These are phyloP conservation scores for Puccinia hordei DNA, from an alignment of 1,284 basidiomycete species.

Conservation along the genomic window DNA sequence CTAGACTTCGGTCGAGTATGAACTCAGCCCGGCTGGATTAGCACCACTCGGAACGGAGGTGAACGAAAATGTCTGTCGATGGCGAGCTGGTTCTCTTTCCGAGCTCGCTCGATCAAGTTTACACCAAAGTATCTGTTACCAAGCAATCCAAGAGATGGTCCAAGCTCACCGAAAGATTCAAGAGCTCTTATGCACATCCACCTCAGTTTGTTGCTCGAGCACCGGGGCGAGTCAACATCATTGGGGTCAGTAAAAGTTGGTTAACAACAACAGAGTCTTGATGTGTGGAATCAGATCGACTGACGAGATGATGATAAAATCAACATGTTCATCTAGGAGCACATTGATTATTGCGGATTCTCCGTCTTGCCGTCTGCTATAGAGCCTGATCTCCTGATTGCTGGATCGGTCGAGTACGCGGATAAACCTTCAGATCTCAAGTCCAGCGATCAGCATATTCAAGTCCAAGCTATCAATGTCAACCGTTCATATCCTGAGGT, in stretches of 20 bases:
- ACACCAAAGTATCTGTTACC: neutral
- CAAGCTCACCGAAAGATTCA: neutral
- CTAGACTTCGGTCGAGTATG: too few species aligned
- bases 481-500: slow-evolving; percentile 22
- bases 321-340: neutral
- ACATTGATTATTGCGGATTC: slow-evolving; percentile 45
- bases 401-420: neutral
- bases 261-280: neutral
- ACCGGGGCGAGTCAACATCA: slow-evolving; percentile 46
- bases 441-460: neutral
- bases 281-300: neutral
- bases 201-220: slow-evolving; percentile 32
- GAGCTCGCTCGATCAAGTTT: neutral
- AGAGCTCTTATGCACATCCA: neutral
- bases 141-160: slow-evolving; percentile 10
- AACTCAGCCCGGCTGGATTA: too few species aligned
- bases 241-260: slow-evolving; percentile 15
- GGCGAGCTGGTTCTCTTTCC: neutral
- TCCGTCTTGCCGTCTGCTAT: slow-evolving; percentile 44
- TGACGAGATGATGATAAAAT: neutral
- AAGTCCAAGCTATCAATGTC: slow-evolving; percentile 8
- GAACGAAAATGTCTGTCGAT: too few species aligned
- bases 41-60: too few species aligned
- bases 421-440: neutral
- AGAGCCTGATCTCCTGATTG: slow-evolving; percentile 39